Base-by-base conservation (phyloP, 1,284 basidiomycete genomes). In the Cutaneotrichosporon sp. region DNA sequence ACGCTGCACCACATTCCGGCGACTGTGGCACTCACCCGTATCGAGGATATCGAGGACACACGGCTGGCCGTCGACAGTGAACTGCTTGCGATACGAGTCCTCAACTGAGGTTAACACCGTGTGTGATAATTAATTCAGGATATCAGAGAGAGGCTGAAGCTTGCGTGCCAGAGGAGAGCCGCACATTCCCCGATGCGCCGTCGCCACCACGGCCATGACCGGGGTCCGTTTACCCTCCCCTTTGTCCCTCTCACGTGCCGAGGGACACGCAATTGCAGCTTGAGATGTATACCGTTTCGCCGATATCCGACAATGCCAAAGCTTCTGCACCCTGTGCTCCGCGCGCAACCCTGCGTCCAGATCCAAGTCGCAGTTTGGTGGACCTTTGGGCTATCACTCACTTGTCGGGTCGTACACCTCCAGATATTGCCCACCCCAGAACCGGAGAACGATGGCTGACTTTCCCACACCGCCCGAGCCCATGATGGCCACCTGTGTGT, bases 381-480 rank as follows among this genome's bases (percentile, higher is more conserved):
- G n/a, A n/a, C n/a, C n/a, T n/a, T n/a, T n/a, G 10, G 14, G n/a
- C 5, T n/a, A 14, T 16, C 9, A 26, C 67, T 52, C 55, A 70
- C 67, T 68, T 6, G 67, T 68, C 4, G 65, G 65, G 51, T 70
- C 66, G 43, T 70, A 68, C 57, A 60, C 62, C 44, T 67, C 66
- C n/a, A 65, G 32, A 52, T 63, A 70, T 11, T 54, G 59, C 12
- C 64, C 64, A 37, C 64, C 63, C 52, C 70, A 62, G 51, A 71
- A 68, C 20, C 64, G 59, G 7, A 67, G 61, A 24, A 66, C 67
- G 11, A 70, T 24, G 10, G 67, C 61, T 8, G 54, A 57, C 55
- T 72, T 72, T 8, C 70, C 70, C 6, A 72, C 68, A 11, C 70
- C 70, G 35, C 67, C 66, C 6, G 61, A 54, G n/a, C 68, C 66